Percentiles rank a stretch among this genome's conserved stretches.
These are phyloP conservation scores for Suhomyces panamericanus DNA, from an alignment of 1,139 yeast species.

Conservation along the genomic window DNA sequence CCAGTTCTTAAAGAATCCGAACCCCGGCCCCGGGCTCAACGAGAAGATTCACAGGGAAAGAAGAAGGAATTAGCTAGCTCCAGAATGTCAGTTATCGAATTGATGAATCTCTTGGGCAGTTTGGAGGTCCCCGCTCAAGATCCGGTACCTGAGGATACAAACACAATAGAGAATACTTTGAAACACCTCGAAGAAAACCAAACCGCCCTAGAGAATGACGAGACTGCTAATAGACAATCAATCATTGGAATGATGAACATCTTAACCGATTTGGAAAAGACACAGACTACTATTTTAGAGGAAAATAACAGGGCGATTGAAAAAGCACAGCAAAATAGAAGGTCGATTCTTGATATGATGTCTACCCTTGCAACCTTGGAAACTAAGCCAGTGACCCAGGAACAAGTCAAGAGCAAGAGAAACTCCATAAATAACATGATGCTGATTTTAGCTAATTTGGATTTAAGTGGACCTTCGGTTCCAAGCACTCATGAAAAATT, in stretches of 20 bases:
- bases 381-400: slow-evolving; percentile 5
- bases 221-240: slow-evolving; percentile 11
- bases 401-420: slow-evolving; percentile 14
- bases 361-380: slow-evolving; percentile 15
- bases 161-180: slow-evolving; percentile 5
- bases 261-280: slow-evolving; percentile 19
- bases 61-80: slow-evolving; percentile 7
- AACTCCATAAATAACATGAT: slow-evolving; percentile 19
- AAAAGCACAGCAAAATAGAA: slow-evolving; percentile 19
- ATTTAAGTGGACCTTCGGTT: slow-evolving; percentile 10
- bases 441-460: slow-evolving; percentile 18
- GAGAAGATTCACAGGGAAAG: neutral
- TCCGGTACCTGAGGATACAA: neutral
- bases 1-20: neutral
- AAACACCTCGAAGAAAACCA: neutral
- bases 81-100: slow-evolving; percentile 19
- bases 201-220: neutral
- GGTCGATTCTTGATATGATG: slow-evolving; percentile 31
- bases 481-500: slow-evolving; percentile 6
- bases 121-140: slow-evolving; percentile 13
- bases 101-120: slow-evolving; percentile 22
- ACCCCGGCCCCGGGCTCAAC: neutral
- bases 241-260: slow-evolving; percentile 23
- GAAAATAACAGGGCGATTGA: slow-evolving; percentile 13
- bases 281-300: slow-evolving; percentile 14